These are phyloP conservation scores for Martiniozyma abietophila DNA, from an alignment of 805 yeast species.

Conservation along the genomic window DNA sequence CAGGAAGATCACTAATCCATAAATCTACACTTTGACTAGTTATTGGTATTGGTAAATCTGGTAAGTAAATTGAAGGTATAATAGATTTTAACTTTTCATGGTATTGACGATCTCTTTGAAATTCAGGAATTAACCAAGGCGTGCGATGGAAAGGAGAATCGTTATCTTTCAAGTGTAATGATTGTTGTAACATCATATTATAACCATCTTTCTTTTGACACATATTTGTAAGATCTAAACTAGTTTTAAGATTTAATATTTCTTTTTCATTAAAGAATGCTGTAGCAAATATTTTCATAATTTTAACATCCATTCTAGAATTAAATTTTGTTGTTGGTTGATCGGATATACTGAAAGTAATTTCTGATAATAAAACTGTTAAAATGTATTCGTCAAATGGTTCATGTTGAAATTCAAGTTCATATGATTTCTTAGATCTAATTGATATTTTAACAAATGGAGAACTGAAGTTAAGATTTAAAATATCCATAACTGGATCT, in stretches of 20 bases:
- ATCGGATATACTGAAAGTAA: conserved; percentile 41
- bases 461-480: conserved; percentile 49
- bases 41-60: conserved; percentile 54
- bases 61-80: conserved; percentile 52
- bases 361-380: conserved; percentile 26
- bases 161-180: conserved; percentile 52
- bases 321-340: conserved; percentile 61
- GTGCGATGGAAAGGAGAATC: conserved; percentile 82
- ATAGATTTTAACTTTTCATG: conserved; percentile 42
- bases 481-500: conserved; percentile 57
- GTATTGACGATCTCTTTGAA: conserved; percentile 38
- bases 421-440: conserved; percentile 21
- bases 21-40: conserved; percentile 37
- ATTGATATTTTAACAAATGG: conserved; percentile 38
- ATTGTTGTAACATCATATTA: conserved; percentile 44
- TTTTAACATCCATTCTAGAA: conserved; percentile 36
- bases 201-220: conserved; percentile 40
- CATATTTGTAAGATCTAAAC: conserved; percentile 52
- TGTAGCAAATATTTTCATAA: conserved; percentile 37
- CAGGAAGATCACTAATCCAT: conserved; percentile 30
- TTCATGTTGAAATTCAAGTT: conserved; percentile 6
- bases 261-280: conserved; percentile 12
- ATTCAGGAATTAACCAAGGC: conserved; percentile 56
- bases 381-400: conserved; percentile 18
- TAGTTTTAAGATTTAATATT: conserved; percentile 41